Evolutionary conservation across 192 early-diverging fungal species (phyloP).

Genomic region (Podila clonocystis): DNA sequence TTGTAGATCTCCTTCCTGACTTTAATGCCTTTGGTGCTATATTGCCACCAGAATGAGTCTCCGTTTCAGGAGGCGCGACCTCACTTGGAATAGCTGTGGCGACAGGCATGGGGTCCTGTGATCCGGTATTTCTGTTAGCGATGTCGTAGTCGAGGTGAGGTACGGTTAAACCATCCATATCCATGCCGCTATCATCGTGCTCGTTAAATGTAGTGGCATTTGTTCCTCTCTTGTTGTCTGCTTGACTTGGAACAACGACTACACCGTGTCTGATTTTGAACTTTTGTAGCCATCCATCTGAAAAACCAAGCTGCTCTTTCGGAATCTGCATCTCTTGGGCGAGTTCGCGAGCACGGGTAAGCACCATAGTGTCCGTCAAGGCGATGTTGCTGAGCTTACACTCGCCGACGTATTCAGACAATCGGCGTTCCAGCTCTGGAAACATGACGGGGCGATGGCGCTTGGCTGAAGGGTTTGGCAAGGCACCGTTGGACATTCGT

Average conservation of each 20-base stretch:
- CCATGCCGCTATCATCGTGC: too few relatives aligned
- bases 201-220: too few relatives aligned
- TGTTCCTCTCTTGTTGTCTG: not conserved
- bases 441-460: conserved; percentile 39
- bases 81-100: too few relatives aligned
- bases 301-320: conserved; percentile 29
- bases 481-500: conserved; percentile 18
- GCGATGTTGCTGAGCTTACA: conserved; percentile 7
- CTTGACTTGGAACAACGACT: not conserved
- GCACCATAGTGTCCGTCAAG: conserved; percentile 30
- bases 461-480: conserved; percentile 39
- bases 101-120: too few relatives aligned
- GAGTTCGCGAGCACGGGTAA: conserved; percentile 35
- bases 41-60: too few relatives aligned
- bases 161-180: too few relatives aligned
- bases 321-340: conserved; percentile 19
- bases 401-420: conserved; percentile 36
- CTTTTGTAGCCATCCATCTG: conserved; percentile 50
- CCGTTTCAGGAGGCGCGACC: too few relatives aligned
- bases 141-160: not conserved
- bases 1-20: too few relatives aligned
- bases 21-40: too few relatives aligned
- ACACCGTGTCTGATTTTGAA: conserved; percentile 54
- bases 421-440: conserved; percentile 39
- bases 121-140: not conserved